A percentile compares a stretch with the other conserved stretches of the same genome.
These are phyloP conservation scores for Primulina eburnea DNA, from an alignment of 257 asterid genomes.

Conservation along the genomic window DNA sequence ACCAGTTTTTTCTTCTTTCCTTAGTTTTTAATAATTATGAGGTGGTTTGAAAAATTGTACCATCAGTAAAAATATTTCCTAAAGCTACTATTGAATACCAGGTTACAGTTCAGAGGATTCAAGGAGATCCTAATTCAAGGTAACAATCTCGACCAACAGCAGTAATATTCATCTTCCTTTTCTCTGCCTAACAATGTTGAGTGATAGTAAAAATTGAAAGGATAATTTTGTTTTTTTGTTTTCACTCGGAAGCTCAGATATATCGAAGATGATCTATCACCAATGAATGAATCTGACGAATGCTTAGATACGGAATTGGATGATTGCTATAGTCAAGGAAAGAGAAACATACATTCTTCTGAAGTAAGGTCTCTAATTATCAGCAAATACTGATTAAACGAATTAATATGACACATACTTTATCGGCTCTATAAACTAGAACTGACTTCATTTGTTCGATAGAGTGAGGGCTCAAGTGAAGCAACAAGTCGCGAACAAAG, in stretches of 20 bases:
- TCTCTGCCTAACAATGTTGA: slow-evolving; percentile 9
- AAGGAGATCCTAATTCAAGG: slow-evolving; percentile 61
- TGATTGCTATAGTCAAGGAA: slow-evolving; percentile 29
- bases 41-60: slow-evolving; percentile 6
- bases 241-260: slow-evolving; percentile 40
- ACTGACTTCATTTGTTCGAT: slow-evolving; percentile 21
- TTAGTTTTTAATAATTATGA: background rate
- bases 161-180: slow-evolving; percentile 11
- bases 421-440: slow-evolving; percentile 20
- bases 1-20: background rate
- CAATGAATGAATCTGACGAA: slow-evolving; percentile 38
- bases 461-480: slow-evolving; percentile 56
- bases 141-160: slow-evolving; percentile 29
- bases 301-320: slow-evolving; percentile 39
- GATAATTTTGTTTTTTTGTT: background rate
- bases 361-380: slow-evolving; percentile 62
- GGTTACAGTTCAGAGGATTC: slow-evolving; percentile 80
- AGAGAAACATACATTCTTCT: slow-evolving; percentile 35
- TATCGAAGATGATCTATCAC: slow-evolving; percentile 48
- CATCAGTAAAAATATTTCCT: slow-evolving; percentile 1
- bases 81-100: slow-evolving; percentile 34
- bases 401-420: slow-evolving; percentile 9
- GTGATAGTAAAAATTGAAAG: background rate
- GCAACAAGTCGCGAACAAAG: slow-evolving; percentile 37
- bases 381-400: slow-evolving; percentile 2